These are phyloP conservation scores for Cyclotella sp. DNA, from an alignment of 108 stramenopile species.

Conservation along the genomic window DNA sequence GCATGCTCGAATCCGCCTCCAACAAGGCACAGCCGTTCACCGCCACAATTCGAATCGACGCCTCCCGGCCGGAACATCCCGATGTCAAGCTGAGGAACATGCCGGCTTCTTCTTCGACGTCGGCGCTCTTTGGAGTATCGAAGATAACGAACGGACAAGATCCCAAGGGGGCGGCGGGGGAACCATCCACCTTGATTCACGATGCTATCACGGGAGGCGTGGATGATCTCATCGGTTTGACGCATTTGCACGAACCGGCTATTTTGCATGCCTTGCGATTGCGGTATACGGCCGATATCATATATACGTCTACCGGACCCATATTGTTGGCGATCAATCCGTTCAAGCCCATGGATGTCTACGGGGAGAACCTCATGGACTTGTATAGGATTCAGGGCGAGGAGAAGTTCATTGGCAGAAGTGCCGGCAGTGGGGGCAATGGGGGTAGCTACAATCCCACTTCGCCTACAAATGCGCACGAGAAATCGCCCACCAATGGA, in stretches of 20 bases:
- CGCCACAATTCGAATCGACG: neutral
- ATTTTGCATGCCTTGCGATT: slow-evolving; percentile 61
- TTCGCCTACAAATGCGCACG: neutral
- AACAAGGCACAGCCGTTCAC: slow-evolving; percentile 4
- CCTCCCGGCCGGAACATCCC: slow-evolving; percentile 35
- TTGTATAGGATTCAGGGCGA: slow-evolving; percentile 46
- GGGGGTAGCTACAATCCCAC: slow-evolving; percentile 7
- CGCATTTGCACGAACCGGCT: slow-evolving; percentile 60
- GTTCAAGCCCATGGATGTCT: slow-evolving; percentile 57
- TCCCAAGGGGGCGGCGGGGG: slow-evolving; percentile 9
- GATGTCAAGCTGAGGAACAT: slow-evolving; percentile 50
- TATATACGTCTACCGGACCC: slow-evolving; percentile 67
- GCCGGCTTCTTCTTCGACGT: slow-evolving; percentile 28
- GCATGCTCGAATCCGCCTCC: slow-evolving; percentile 9
- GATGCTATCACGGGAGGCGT: slow-evolving; percentile 44
- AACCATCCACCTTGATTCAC: slow-evolving; percentile 36
- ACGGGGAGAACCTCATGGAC: slow-evolving; percentile 40
- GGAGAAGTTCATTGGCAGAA: slow-evolving; percentile 6
- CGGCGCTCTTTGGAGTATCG: slow-evolving; percentile 5
- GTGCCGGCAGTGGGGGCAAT: neutral
- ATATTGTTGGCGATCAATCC: slow-evolving; percentile 67
- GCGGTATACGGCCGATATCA: slow-evolving; percentile 54
- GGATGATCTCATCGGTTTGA: slow-evolving; percentile 61
- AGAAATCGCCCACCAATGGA: neutral
- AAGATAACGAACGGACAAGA: neutral